Evolutionary conservation across 331 rosid genomes (phyloP).

Genomic region (Acacia concinna): DNA sequence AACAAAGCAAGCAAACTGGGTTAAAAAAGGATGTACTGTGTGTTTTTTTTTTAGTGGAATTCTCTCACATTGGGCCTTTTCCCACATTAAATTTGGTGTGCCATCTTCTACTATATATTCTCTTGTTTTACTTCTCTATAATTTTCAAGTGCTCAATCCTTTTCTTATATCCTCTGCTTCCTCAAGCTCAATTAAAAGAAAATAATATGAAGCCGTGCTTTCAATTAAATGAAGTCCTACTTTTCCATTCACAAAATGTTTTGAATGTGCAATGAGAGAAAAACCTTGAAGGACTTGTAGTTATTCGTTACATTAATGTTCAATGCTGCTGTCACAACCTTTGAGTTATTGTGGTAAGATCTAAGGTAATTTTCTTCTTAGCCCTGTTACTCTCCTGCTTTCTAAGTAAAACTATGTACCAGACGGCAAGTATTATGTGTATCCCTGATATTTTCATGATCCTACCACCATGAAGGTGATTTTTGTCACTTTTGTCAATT

Average conservation of each 20-base stretch:
- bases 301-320: neutral
- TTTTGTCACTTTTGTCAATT: constrained; percentile 20
- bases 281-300: neutral
- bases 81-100: neutral
- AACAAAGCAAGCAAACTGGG: neutral
- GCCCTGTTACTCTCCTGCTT: neutral
- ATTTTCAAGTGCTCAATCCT: neutral
- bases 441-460: neutral
- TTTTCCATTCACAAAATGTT: neutral
- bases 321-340: neutral
- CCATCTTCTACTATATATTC: neutral
- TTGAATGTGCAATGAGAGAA: neutral
- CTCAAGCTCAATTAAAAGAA: neutral
- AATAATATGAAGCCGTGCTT: neutral
- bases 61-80: neutral
- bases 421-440: neutral
- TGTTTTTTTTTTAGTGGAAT: no score
- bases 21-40: neutral
- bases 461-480: neutral
- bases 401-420: neutral
- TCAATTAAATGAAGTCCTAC: neutral
- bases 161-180: neutral
- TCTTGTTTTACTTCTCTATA: neutral
- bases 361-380: neutral
- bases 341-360: neutral